Conservation (phyloP, 305 asterid genomes). For the Fraxinus baroniana region DNA sequence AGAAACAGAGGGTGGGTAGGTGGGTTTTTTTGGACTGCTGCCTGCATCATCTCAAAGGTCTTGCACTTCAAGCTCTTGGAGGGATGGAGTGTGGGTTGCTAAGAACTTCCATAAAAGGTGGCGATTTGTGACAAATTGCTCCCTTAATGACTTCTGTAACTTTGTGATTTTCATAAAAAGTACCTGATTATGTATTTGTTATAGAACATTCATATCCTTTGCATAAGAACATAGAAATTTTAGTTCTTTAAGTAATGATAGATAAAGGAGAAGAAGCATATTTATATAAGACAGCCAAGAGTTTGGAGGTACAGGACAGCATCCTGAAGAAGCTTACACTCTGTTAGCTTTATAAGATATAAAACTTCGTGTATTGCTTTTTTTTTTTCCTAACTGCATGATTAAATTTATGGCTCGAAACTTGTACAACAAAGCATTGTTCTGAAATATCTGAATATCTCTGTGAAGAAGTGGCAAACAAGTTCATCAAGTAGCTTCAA, state of each 20-base stretch:
- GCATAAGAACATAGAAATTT: neutral
- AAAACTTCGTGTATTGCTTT: constrained; percentile 18
- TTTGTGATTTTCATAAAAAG: neutral
- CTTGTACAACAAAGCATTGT: constrained; percentile 25
- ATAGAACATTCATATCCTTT: neutral
- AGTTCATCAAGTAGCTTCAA: constrained; percentile 15
- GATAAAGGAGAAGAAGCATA: neutral
- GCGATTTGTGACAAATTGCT: neutral
- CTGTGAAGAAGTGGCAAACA: constrained; percentile 15
- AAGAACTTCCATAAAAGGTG: neutral
- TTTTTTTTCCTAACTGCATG: neutral
- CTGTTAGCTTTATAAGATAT: constrained; percentile 24
- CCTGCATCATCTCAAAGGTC: neutral
- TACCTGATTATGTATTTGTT: neutral
- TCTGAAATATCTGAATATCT: constrained; percentile 21
- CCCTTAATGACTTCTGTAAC: neutral
- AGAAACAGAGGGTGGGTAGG: neutral
- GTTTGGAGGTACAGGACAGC: constrained; percentile 16
- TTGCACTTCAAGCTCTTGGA: neutral
- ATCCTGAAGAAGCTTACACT: constrained; percentile 20
- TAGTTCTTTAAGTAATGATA: neutral
- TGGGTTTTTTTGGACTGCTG: neutral
- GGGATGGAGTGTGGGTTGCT: neutral
- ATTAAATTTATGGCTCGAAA: constrained; percentile 18
- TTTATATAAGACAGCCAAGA: neutral